These are phyloP conservation scores for Globisporangium paroecandrum DNA, from an alignment of 352 stramenopile species.

Conservation along the genomic window DNA sequence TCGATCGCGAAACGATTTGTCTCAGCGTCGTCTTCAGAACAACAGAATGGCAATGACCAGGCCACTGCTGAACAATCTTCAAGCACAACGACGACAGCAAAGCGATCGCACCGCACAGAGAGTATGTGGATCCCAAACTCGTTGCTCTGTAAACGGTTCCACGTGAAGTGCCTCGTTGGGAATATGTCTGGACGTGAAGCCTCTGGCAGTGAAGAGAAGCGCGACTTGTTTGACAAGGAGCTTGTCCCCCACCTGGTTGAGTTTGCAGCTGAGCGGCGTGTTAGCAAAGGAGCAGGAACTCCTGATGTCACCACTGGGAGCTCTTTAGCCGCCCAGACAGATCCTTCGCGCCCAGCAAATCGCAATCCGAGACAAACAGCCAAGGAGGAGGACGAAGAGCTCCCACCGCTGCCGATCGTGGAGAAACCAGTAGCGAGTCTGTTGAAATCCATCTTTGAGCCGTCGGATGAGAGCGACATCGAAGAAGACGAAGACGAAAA, in stretches of 20 bases:
- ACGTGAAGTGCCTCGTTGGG: conserved; percentile 48
- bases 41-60: conserved; percentile 10
- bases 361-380: background rate
- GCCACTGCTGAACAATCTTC: background rate
- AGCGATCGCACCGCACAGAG: conserved; percentile 50
- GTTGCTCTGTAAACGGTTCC: conserved; percentile 83
- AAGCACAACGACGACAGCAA: conserved; percentile 10
- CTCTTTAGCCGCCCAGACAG: background rate
- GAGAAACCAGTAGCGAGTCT: conserved; percentile 46
- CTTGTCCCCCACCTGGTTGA: conserved; percentile 70
- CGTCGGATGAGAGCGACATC: conserved; percentile 49
- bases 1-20: conserved; percentile 83
- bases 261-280: conserved; percentile 40
- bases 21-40: conserved; percentile 28
- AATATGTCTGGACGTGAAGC: conserved; percentile 22
- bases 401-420: conserved; percentile 38
- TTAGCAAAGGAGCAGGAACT: background rate
- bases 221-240: conserved; percentile 66
- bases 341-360: background rate
- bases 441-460: conserved; percentile 82
- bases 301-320: background rate
- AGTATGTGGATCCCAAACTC: conserved; percentile 59
- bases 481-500: conserved; percentile 41
- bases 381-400: conserved; percentile 18
- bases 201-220: conserved; percentile 23